phyloP scores from a whole-genome alignment of 805 yeast genomes.

The Vanderwaltozyma yarrowii region DNA sequence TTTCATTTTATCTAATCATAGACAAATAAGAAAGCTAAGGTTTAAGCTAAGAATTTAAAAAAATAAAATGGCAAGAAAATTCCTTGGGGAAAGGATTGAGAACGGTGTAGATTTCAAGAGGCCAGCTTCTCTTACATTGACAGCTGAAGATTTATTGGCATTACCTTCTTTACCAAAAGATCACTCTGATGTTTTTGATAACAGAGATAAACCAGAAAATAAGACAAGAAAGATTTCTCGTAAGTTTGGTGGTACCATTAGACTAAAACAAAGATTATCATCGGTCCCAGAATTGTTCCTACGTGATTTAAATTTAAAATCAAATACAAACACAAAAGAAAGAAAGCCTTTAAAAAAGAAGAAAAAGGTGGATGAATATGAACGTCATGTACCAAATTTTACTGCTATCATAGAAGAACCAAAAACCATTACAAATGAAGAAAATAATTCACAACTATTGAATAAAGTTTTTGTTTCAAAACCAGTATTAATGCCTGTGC shows the following conservation, averaged over 20 bases:
- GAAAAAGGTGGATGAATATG: neutral
- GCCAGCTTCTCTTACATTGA: constrained; percentile 24
- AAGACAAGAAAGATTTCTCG: constrained; percentile 9
- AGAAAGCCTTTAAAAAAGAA: neutral
- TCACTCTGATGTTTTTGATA: neutral
- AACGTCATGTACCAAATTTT: constrained; percentile 2
- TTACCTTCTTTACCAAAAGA: constrained; percentile 16
- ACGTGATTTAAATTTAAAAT: constrained; percentile 15
- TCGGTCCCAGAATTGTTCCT: constrained; percentile 26
- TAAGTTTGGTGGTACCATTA: constrained; percentile 23
- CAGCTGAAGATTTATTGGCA: constrained; percentile 18
- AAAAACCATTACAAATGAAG: neutral
- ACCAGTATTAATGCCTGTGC: constrained; percentile 7
- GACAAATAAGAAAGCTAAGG: too few relatives aligned
- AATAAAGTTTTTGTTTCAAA: constrained; percentile 4
- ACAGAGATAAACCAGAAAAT: constrained; percentile 1
- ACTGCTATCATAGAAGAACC: constrained; percentile 4
- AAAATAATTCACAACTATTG: neutral
- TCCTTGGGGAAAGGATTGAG: constrained; percentile 21
- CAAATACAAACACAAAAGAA: too few relatives aligned
- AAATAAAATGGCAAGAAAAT: neutral
- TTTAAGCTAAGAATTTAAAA: neutral
- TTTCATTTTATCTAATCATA: too few relatives aligned
- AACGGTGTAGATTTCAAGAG: constrained; percentile 20
- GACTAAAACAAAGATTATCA: constrained; percentile 19